phyloP scores from a whole-genome alignment of 495 filamentous ascomycete genomes.

The Trichodelitschia bisporula region DNA sequence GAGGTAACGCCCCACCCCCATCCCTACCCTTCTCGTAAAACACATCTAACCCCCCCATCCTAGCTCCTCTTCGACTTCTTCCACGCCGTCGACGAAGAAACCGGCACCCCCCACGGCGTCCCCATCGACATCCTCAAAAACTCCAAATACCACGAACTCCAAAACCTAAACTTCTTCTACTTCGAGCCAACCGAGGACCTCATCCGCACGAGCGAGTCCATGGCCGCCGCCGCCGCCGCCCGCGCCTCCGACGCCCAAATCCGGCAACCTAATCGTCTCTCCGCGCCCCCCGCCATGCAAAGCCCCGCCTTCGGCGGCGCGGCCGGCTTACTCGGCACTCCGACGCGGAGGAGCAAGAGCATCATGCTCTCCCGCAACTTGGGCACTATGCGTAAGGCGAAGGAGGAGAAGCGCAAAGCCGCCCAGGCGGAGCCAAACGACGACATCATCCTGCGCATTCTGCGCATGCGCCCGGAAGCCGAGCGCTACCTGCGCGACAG shows the following conservation, averaged over 20 bases:
- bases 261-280: constrained; percentile 36
- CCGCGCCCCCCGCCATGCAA: constrained; percentile 39
- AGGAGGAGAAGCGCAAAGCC: constrained; percentile 85
- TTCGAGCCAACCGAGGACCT: constrained; percentile 80
- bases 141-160: constrained; percentile 94
- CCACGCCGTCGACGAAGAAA: constrained; percentile 68
- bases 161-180: constrained; percentile 94
- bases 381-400: constrained; percentile 85
- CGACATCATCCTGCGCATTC: constrained; percentile 90
- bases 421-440: constrained; percentile 92
- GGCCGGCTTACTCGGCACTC: constrained; percentile 42
- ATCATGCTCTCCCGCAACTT: constrained; percentile 91
- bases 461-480: constrained; percentile 94
- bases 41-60: no score
- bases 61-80: constrained; percentile 84
- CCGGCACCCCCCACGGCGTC: constrained; percentile 68
- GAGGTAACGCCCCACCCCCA: constrained; percentile 7
- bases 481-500: constrained; percentile 69
- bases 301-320: constrained; percentile 26
- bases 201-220: constrained; percentile 77
- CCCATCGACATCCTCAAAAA: constrained; percentile 78
- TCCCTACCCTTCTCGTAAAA: neutral
- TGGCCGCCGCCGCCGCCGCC: constrained; percentile 72
- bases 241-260: constrained; percentile 39
- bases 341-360: constrained; percentile 59